Evolutionary conservation across 1,139 yeast genomes (phyloP).

Genomic region (Yamadazyma diospyri): DNA sequence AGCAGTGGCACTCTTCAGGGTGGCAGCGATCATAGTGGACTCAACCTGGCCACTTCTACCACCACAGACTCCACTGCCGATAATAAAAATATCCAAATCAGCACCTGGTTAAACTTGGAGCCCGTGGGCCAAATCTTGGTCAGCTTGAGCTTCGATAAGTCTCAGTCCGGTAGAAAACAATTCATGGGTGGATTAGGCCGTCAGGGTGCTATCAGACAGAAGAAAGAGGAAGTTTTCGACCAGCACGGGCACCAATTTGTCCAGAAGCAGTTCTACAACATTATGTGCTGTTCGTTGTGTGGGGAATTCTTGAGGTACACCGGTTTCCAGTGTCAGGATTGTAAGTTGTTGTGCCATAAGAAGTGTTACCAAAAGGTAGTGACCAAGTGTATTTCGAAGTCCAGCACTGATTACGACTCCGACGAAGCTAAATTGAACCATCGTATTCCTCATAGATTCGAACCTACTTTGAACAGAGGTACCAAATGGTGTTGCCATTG

Average conservation of each 20-base stretch:
- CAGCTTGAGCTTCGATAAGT: conserved; percentile 74
- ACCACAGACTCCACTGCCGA: conserved; percentile 1
- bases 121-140: conserved; percentile 89
- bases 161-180: conserved; percentile 48
- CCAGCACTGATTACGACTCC: conserved; percentile 71
- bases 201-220: conserved; percentile 96
- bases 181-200: conserved; percentile 82
- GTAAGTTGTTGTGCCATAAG: conserved; percentile 89
- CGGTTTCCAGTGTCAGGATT: conserved; percentile 96
- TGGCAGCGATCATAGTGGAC: not conserved
- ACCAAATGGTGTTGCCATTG: conserved; percentile 99
- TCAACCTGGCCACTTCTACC: conserved; percentile 1
- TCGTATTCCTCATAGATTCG: conserved; percentile 95
- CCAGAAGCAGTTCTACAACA: conserved; percentile 90
- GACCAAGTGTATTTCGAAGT: conserved; percentile 90
- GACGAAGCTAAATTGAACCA: conserved; percentile 92
- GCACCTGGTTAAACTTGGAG: conserved; percentile 89
- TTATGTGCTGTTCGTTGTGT: conserved; percentile 96
- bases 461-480: conserved; percentile 84
- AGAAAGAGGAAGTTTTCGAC: conserved; percentile 91
- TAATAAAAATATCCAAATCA: conserved; percentile 35
- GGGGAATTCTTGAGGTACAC: conserved; percentile 90
- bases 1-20: not conserved
- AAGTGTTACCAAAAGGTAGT: conserved; percentile 93
- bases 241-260: conserved; percentile 97